phyloP scores from a whole-genome alignment of 148 eudicot species.

The Cornus controversa region DNA sequence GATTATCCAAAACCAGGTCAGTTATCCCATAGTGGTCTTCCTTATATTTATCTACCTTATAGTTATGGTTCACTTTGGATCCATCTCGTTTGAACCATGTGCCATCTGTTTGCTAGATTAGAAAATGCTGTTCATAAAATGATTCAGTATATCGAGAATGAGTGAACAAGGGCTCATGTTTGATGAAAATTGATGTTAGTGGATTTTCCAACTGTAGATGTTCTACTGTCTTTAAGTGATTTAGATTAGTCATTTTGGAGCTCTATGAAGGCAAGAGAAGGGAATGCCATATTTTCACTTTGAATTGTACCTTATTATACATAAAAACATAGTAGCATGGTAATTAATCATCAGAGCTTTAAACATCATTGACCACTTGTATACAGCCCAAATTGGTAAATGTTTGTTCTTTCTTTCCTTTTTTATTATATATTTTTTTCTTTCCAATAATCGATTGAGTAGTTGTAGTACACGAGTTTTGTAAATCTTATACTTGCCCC shows the following conservation, averaged over 20 bases:
- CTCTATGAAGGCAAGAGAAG: not conserved
- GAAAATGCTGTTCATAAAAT: not conserved
- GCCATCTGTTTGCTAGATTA: not conserved
- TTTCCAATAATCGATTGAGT: not conserved
- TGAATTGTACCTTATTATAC: not conserved
- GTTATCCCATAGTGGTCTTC: not conserved
- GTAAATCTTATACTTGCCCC: not conserved
- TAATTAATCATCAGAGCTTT: not conserved
- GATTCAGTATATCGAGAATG: not conserved
- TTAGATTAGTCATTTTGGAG: too few species aligned
- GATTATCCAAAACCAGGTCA: slow-evolving; percentile 91
- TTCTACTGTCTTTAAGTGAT: too few species aligned
- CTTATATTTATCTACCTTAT: not conserved
- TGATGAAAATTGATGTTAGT: not conserved
- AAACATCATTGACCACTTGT: not conserved
- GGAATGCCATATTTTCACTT: not conserved
- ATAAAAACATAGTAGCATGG: not conserved
- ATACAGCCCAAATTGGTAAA: not conserved
- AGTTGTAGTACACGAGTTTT: not conserved
- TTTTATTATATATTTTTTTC: not conserved
- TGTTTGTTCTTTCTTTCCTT: not conserved
- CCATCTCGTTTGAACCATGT: not conserved
- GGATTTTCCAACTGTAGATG: too few species aligned
- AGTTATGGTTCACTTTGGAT: not conserved
- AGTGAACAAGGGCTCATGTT: not conserved